A percentile compares a stretch with the other conserved stretches of the same genome.
These are phyloP conservation scores for Geotrichum aggregatum DNA, from an alignment of 1,139 yeast genomes.

Conservation along the genomic window DNA sequence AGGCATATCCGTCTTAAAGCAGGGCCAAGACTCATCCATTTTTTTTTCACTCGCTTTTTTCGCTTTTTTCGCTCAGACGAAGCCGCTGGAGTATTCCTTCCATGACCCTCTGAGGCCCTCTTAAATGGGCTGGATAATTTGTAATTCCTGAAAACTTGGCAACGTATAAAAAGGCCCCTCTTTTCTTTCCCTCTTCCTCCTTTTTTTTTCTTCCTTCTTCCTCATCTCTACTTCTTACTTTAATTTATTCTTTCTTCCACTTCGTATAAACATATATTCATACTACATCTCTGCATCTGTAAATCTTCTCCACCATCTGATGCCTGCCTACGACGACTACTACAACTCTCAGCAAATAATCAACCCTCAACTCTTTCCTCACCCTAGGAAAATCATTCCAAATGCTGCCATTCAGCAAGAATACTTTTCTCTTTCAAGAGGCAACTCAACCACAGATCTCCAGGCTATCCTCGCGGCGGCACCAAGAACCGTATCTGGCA, in stretches of 20 bases:
- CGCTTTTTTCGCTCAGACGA: too few relatives aligned
- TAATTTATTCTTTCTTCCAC: not conserved
- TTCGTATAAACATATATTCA: not conserved
- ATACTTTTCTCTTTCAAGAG: slow-evolving; percentile 5
- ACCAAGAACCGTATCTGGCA: slow-evolving; percentile 8
- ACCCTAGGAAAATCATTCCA: not conserved
- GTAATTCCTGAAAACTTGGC: not conserved
- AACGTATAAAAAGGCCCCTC: not conserved
- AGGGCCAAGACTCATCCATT: not conserved
- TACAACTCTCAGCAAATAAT: not conserved
- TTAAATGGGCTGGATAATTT: too few relatives aligned
- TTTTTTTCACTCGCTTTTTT: not conserved
- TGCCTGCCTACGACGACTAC: slow-evolving; percentile 4
- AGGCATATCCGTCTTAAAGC: not conserved
- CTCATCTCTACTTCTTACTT: too few relatives aligned
- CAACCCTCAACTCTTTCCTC: slow-evolving; percentile 3
- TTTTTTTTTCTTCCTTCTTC: slow-evolving; percentile 4
- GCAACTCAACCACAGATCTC: slow-evolving; percentile 4
- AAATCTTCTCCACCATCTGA: not conserved
- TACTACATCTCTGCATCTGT: not conserved
- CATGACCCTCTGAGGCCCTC: too few relatives aligned
- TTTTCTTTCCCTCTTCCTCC: not conserved
- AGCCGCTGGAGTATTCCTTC: too few relatives aligned
- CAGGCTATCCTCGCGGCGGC: not conserved
- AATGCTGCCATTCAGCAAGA: not conserved